Conservation (phyloP, 495 filamentous ascomycete genomes). For the Tuber calosporum region DNA sequence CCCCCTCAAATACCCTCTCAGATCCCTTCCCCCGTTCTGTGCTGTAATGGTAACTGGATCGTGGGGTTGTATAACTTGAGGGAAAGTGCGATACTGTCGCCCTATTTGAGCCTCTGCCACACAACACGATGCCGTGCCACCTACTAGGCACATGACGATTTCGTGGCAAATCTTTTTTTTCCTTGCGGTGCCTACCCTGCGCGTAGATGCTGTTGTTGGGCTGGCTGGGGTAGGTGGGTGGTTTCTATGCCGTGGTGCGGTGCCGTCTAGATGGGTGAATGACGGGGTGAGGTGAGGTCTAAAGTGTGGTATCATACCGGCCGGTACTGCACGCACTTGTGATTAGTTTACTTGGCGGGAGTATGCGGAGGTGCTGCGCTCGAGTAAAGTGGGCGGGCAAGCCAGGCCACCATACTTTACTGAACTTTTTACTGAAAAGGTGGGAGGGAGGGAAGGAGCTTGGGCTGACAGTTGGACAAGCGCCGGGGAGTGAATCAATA, state of each 20-base stretch:
- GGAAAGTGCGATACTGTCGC: background rate
- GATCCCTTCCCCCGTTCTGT: background rate
- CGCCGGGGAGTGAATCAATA: background rate
- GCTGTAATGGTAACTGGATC: too few relatives aligned
- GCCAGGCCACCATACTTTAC: background rate
- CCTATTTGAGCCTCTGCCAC: background rate
- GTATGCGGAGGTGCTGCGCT: background rate
- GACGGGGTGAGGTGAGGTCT: background rate
- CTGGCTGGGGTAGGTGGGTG: background rate
- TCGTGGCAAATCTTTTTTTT: too few relatives aligned
- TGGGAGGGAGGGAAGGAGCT: background rate
- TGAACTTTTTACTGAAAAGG: too few relatives aligned
- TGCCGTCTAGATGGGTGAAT: background rate
- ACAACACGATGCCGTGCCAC: background rate
- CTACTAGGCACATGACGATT: background rate
- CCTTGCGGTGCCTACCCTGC: too few relatives aligned
- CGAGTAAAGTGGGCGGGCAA: background rate
- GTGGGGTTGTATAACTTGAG: too few relatives aligned
- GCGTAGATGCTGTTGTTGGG: background rate
- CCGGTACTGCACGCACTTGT: too few relatives aligned
- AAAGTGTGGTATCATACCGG: background rate
- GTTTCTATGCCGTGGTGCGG: background rate
- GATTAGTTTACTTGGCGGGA: background rate
- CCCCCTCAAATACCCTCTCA: background rate
- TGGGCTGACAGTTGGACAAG: background rate